phyloP scores from a whole-genome alignment of 345 rosid species.

The Cardamine resedifolia region DNA sequence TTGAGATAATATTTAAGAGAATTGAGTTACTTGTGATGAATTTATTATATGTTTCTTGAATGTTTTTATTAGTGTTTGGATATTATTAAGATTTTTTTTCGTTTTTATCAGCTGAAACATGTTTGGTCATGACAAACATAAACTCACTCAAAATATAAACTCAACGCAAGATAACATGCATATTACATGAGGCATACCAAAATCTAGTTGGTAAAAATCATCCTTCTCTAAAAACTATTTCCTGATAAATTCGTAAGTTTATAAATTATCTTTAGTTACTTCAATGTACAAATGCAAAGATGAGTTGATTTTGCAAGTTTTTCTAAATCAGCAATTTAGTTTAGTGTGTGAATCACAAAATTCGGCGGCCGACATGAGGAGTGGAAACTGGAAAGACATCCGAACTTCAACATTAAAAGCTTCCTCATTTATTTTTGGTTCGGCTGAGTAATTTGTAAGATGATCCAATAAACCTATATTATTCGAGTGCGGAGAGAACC shows the following conservation, averaged over 20 bases:
- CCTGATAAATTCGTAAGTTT: not conserved
- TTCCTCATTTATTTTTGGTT: not conserved
- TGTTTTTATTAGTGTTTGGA: slow-evolving; percentile 5
- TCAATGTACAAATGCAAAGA: not conserved
- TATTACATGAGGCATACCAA: not conserved
- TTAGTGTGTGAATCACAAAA: not conserved
- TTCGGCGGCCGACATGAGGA: slow-evolving; percentile 10
- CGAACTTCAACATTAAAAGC: not conserved
- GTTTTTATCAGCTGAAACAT: not conserved
- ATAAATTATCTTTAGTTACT: not conserved
- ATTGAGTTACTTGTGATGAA: slow-evolving; percentile 9
- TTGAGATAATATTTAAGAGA: slow-evolving; percentile 11
- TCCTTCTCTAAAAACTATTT: not conserved
- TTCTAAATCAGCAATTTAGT: not conserved
- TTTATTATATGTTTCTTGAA: slow-evolving; percentile 15
- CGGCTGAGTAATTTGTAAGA: not conserved
- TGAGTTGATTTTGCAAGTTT: not conserved
- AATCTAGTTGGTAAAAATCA: not conserved
- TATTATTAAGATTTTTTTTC: not conserved
- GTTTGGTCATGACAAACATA: slow-evolving; percentile 6
- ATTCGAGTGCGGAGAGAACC: not conserved
- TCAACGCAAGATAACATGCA: not conserved
- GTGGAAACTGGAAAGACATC: not conserved
- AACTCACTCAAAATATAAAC: not conserved
- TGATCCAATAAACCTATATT: not conserved